Evolutionary conservation across 164 flowering plant genomes (phyloP), one percentile per base, ranked within the genome.

Genomic region (Saururus chinensis): DNA sequence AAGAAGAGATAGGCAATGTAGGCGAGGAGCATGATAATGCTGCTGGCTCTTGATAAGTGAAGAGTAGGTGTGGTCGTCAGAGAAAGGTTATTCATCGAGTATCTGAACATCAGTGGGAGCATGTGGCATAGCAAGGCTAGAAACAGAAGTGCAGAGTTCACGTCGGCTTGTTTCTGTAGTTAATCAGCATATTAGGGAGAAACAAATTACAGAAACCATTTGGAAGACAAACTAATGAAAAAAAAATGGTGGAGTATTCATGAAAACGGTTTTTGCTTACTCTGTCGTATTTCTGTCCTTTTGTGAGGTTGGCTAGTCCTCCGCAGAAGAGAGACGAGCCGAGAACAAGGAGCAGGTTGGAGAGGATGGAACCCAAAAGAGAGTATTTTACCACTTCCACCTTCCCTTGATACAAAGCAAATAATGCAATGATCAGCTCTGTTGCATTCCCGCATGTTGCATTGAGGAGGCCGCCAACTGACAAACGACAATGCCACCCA

Each of bases 401-500:
- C 73, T 93, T 88, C 17, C 67, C 64, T 22, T 78, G 68, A 24
- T 26, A 4, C 0, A 90, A 72, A 7, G 98, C 98, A 51, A 90
- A 71, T 19, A 90, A 62, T n/a, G 98, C 90, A 59, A 93, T 90
- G 51, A 90, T 90, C 0, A 90, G 84, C 78, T 93, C 97, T 22
- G 98, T 88, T 0, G 84, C 97, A 76, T 92, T 92, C n/a, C 98
- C 97, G 69, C 97, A 92, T 22, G 97, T 89, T 69, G 97, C 98
- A 79, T 93, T 93, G 20, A 93, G 70, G 12, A 93, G 87, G 51
- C 98, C 98, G 45, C 98, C 98, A 62, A 90, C 98, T 93, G 19
- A 21, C n/a, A 55, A 37, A 53, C 7, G 11, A 19, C 41, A 49
- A 60, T 9, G 13, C 21, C 23, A 21, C 9, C 13, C 14, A 24